These are phyloP conservation scores for Zymoseptoria tritici DNA, from an alignment of 2,329 filamentous ascomycete species.

Conservation along the genomic window DNA sequence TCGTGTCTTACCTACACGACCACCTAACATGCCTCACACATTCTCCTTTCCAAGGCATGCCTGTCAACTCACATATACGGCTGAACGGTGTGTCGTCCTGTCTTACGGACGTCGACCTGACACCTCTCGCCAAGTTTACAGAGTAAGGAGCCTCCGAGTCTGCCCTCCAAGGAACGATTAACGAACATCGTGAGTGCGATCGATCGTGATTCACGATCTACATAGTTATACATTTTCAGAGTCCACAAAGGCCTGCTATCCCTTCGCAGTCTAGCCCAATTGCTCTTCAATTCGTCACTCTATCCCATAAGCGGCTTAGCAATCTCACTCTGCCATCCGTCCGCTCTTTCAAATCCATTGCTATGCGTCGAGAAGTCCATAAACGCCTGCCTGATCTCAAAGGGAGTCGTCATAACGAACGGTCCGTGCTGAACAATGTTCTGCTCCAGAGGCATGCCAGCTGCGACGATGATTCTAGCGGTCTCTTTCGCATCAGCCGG, in stretches of 20 bases:
- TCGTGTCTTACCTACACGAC: too few species aligned
- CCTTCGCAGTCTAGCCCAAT: background rate
- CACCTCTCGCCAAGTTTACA: too few species aligned
- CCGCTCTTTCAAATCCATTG: slow-evolving; percentile 74
- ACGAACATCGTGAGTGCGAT: too few species aligned
- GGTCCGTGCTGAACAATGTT: slow-evolving; percentile 77
- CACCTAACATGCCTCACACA: too few species aligned
- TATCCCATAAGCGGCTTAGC: slow-evolving; percentile 50
- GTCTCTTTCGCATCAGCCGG: slow-evolving; percentile 55
- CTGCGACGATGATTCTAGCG: slow-evolving; percentile 61
- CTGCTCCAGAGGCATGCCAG: slow-evolving; percentile 73
- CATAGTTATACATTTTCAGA: background rate
- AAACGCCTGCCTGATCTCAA: slow-evolving; percentile 69
- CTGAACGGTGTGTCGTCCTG: too few species aligned
- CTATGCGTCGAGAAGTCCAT: slow-evolving; percentile 63
- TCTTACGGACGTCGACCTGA: too few species aligned
- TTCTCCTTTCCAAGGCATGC: too few species aligned
- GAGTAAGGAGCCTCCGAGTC: too few species aligned
- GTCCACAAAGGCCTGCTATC: background rate
- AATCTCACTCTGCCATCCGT: slow-evolving; percentile 79
- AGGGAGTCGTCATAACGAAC: slow-evolving; percentile 67
- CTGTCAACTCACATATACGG: too few species aligned
- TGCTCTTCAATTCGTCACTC: background rate
- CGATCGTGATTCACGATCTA: too few species aligned
- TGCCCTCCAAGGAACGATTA: too few species aligned